Evolutionary conservation across 768 basidiomycete genomes (phyloP).

Genomic region (Ephemerocybe angulata): DNA sequence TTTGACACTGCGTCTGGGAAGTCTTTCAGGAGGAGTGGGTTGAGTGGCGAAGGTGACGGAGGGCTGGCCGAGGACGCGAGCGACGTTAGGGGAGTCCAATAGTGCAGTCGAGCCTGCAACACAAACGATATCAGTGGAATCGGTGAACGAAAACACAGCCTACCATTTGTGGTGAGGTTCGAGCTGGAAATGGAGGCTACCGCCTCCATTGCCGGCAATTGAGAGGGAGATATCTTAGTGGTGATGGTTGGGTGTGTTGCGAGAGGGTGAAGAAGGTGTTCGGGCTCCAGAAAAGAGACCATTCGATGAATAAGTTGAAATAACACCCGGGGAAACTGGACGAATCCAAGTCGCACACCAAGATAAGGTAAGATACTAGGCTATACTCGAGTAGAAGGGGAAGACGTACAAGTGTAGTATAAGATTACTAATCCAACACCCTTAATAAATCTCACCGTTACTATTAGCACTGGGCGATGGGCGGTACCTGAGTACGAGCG

Average conservation of each 20-base stretch:
- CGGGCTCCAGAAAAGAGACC: not conserved
- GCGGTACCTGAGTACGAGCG: no score
- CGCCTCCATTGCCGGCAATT: not conserved
- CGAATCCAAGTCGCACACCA: no score
- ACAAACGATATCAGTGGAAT: not conserved
- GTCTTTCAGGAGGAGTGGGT: not conserved
- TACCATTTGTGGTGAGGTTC: no score
- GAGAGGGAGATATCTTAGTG: not conserved
- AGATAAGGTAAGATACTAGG: no score
- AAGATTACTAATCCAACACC: no score
- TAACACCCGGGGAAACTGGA: not conserved
- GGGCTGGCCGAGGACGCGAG: not conserved
- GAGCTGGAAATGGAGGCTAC: not conserved
- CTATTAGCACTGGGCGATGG: no score
- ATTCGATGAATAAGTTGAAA: not conserved
- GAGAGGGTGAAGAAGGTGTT: not conserved
- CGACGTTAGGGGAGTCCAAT: not conserved
- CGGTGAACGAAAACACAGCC: no score
- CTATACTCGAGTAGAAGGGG: no score
- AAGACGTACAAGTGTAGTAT: no score
- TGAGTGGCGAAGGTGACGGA: conserved; percentile 1
- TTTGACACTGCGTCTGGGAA: not conserved
- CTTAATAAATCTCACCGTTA: no score
- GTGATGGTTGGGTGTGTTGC: not conserved
- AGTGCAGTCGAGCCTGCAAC: not conserved